Percentiles rank a stretch among this genome's conserved stretches.
Evolutionary conservation across 2,329 filamentous ascomycete species (phyloP).

Genomic region (Dothistroma pini): DNA sequence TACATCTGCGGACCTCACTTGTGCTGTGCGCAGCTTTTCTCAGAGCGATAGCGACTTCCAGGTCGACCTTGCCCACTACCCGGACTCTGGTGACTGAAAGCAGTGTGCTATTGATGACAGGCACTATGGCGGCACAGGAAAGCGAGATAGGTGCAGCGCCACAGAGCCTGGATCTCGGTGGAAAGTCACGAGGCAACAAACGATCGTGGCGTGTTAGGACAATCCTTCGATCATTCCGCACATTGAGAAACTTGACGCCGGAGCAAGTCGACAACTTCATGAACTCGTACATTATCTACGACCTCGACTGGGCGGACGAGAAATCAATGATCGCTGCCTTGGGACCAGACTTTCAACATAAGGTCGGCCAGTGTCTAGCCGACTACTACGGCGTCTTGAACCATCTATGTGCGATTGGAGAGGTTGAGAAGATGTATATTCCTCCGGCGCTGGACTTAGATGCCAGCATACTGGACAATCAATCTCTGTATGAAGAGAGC

Average conservation of each 20-base stretch:
- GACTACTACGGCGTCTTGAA: slow-evolving; percentile 33
- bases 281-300: slow-evolving; percentile 31
- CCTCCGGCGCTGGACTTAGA: slow-evolving; percentile 27
- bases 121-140: slow-evolving; percentile 4
- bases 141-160: background rate
- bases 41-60: background rate
- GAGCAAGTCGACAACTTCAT: slow-evolving; percentile 31
- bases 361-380: slow-evolving; percentile 27
- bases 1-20: background rate
- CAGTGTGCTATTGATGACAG: background rate
- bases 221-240: slow-evolving; percentile 26
- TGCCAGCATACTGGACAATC: slow-evolving; percentile 23
- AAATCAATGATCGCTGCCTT: slow-evolving; percentile 27
- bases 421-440: slow-evolving; percentile 31
- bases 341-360: slow-evolving; percentile 27
- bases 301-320: slow-evolving; percentile 31
- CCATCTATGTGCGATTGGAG: slow-evolving; percentile 30
- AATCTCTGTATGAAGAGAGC: slow-evolving; percentile 30
- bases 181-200: slow-evolving; percentile 15
- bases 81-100: background rate
- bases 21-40: background rate
- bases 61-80: background rate
- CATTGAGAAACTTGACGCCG: slow-evolving; percentile 25
- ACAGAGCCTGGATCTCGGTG: slow-evolving; percentile 13
- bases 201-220: slow-evolving; percentile 23